Conservation (phyloP, 148 eudicot genomes). For the Pharnaceum exiguum region DNA sequence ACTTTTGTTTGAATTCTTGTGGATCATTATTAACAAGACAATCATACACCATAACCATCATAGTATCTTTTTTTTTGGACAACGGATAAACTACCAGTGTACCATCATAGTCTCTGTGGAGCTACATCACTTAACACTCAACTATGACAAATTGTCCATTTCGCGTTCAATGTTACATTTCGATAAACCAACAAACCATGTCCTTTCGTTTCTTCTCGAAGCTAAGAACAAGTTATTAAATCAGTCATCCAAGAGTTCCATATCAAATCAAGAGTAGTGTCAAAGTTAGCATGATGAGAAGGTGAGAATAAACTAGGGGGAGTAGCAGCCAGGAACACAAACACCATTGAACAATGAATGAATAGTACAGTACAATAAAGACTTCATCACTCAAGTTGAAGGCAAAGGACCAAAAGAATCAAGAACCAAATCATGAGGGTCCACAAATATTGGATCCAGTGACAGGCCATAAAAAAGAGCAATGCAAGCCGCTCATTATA, state of each 20-base stretch:
- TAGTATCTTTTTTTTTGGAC: too few relatives aligned
- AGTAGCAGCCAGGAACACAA: conserved; percentile 7
- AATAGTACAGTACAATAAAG: conserved; percentile 1
- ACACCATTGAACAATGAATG: neutral
- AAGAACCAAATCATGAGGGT: conserved; percentile 36
- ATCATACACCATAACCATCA: neutral
- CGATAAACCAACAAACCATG: too few relatives aligned
- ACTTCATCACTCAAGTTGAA: conserved; percentile 24
- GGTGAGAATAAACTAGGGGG: conserved; percentile 9
- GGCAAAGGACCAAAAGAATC: conserved; percentile 25
- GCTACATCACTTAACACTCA: too few relatives aligned
- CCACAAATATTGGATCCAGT: conserved; percentile 38
- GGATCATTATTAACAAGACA: neutral
- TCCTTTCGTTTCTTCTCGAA: too few relatives aligned
- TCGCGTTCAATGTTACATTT: too few relatives aligned
- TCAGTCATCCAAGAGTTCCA: too few relatives aligned
- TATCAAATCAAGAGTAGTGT: neutral
- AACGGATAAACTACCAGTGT: too few relatives aligned
- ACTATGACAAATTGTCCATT: too few relatives aligned
- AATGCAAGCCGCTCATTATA: conserved; percentile 38
- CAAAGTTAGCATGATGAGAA: conserved; percentile 1
- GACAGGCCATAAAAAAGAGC: conserved; percentile 39
- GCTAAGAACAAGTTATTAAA: too few relatives aligned
- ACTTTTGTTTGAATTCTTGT: neutral
- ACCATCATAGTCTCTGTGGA: too few relatives aligned